Conservation (phyloP, 176 grass and related monocot genomes). For the Aegilops longissima region DNA sequence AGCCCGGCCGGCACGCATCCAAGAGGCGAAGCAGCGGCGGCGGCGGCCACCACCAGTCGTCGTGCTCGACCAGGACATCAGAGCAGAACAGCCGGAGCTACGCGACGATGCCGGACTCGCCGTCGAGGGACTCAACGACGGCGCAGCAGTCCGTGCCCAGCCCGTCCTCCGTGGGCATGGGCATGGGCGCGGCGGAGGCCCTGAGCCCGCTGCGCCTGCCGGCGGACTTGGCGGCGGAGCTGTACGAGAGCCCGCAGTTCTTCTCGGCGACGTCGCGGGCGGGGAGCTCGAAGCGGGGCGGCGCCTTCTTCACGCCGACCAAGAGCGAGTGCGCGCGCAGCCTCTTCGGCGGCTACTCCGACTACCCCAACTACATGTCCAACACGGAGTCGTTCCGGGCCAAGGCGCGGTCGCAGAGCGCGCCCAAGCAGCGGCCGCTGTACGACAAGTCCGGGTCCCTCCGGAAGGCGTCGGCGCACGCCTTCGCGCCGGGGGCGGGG, state of each 20-base stretch:
- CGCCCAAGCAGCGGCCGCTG: constrained; percentile 72
- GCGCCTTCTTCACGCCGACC: constrained; percentile 65
- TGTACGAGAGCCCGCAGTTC: constrained; percentile 79
- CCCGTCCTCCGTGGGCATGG: constrained; percentile 57
- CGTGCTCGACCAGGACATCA: constrained; percentile 53
- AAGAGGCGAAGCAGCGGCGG: constrained; percentile 23
- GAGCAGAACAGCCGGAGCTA: constrained; percentile 72
- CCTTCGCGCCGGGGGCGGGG: not conserved
- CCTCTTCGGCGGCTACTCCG: constrained; percentile 74
- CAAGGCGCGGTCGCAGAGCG: constrained; percentile 87
- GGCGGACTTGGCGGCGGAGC: constrained; percentile 41
- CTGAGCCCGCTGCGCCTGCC: constrained; percentile 52
- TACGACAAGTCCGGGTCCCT: constrained; percentile 56
- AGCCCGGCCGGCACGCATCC: constrained; percentile 55
- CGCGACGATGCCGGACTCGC: constrained; percentile 60
- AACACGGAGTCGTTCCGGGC: constrained; percentile 90
- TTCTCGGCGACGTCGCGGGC: constrained; percentile 67
- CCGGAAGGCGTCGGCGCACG: constrained; percentile 44
- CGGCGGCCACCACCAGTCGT: constrained; percentile 41
- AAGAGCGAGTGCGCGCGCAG: constrained; percentile 80
- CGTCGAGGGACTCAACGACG: constrained; percentile 63
- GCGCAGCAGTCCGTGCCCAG: constrained; percentile 69
- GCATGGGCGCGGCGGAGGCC: constrained; percentile 24
- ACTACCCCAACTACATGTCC: constrained; percentile 94
- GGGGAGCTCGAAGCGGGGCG: constrained; percentile 53